A percentile compares a stretch with the other conserved stretches of the same genome.
phyloP scores from a whole-genome alignment of 257 asterid species.

The Nicotiana tomentosiformis region DNA sequence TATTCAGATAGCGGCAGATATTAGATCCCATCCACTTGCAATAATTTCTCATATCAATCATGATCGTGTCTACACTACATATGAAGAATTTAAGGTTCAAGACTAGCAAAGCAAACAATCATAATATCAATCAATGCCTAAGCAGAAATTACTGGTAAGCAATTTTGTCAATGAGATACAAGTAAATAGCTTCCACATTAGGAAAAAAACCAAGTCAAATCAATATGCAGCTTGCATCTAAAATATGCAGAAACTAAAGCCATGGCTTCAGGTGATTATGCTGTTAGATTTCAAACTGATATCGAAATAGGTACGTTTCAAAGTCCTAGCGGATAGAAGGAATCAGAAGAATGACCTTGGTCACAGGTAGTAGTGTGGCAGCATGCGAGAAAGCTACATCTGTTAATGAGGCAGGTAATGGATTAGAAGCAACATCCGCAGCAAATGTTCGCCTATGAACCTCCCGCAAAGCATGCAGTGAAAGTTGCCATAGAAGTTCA shows the following conservation, averaged over 20 bases:
- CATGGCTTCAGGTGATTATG: not conserved
- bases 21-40: conserved; percentile 6
- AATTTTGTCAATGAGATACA: not conserved
- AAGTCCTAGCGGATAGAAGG: conserved; percentile 11
- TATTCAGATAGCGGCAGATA: conserved; percentile 26
- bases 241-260: not conserved
- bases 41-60: not conserved
- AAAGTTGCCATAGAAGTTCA: conserved; percentile 97
- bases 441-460: conserved; percentile 89
- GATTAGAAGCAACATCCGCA: conserved; percentile 84
- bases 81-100: not conserved
- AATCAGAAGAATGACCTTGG: conserved; percentile 52
- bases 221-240: not conserved
- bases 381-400: conserved; percentile 99
- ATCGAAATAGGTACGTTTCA: not conserved
- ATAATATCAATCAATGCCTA: not conserved
- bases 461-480: conserved; percentile 96
- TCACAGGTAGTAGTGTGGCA: conserved; percentile 91
- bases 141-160: not conserved
- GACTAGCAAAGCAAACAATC: not conserved
- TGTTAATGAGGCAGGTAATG: conserved; percentile 91
- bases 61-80: not conserved
- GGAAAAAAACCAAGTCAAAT: not conserved
- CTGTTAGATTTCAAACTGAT: conserved; percentile 1
- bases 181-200: not conserved